Evolutionary conservation across 805 yeast genomes (phyloP), one percentile per base, ranked within the genome.

Genomic region (Ogataea glucozyma): DNA sequence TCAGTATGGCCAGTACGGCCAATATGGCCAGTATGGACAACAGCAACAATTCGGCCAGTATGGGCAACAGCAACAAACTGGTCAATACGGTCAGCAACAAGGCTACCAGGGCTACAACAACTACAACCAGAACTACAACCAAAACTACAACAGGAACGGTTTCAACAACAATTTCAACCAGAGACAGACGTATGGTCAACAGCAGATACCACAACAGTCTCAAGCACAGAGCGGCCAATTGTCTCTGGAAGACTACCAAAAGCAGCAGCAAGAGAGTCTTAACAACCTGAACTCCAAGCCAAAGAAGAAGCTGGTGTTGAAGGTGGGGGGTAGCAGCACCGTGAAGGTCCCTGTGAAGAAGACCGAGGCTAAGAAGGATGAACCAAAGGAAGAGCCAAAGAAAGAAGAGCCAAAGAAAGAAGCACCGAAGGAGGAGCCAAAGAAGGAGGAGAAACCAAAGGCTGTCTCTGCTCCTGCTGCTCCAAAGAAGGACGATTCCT

Each of bases 191-290:
- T 51, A 48, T 31, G 48, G 47, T 49, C 54, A 52, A 31, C 54
- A 58, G 38, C 56, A 53, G 40, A 34, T 48, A 26, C 46, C 40
- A 14, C 52, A 34, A 20, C 48, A 43, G 27, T 47, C 51, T 13
- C 48, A 44, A 26, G 37, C 49, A 3, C 48, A 50, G 13, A 56
- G 51, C 23, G 58, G 42, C 51, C 83, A 81, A 48, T 81, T 87
- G 88, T 76, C 90, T 29, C 73, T 88, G 56, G 95, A 88, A 41
- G 95, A 87, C 52, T 88, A 80, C 69, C 83, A 85, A 61, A 83
- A 83, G 61, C 86, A 82, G 60, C 76, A 80, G 60, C 65, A 72
- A 43, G 74, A 70, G 23, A 49, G 62, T 46, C 68, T 56, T 45
- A 67, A 66, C 47, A 56, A 68, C 35, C 24, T 34, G 29, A 72